Evolutionary conservation across 2,329 filamentous ascomycete species (phyloP).

Genomic region (Xylaria arbuscula): DNA sequence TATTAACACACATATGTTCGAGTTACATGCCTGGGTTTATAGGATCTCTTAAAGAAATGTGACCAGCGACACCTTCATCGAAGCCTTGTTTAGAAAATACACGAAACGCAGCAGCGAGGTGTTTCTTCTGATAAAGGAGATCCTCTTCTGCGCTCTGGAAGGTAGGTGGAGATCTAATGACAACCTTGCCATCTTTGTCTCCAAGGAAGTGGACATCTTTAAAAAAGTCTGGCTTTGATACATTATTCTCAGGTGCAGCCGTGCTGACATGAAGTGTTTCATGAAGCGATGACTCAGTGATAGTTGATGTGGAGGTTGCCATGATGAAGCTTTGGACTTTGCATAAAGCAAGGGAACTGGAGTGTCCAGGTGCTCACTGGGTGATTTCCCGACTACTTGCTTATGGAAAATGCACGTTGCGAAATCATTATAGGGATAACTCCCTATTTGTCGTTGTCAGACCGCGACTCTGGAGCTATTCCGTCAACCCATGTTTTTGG

Average conservation of each 20-base stretch:
- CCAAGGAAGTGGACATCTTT: neutral
- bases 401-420: neutral
- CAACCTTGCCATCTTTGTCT: neutral
- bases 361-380: neutral
- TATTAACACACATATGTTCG: neutral
- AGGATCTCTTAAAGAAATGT: slow-evolving; percentile 72
- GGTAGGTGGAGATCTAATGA: slow-evolving; percentile 1
- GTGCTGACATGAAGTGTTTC: neutral
- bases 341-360: neutral
- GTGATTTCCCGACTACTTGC: neutral
- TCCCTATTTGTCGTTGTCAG: neutral
- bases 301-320: neutral
- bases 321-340: neutral
- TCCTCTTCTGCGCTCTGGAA: slow-evolving; percentile 55
- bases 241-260: neutral
- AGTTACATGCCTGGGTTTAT: neutral
- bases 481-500: neutral
- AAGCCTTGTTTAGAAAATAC: slow-evolving; percentile 71
- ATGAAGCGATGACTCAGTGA: neutral
- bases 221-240: neutral
- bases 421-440: neutral
- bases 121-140: slow-evolving; percentile 67
- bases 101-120: slow-evolving; percentile 70
- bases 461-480: neutral
- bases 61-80: slow-evolving; percentile 71